Evolutionary conservation across 192 early-diverging fungal genomes (phyloP).

Genomic region (Coemansia sp.): DNA sequence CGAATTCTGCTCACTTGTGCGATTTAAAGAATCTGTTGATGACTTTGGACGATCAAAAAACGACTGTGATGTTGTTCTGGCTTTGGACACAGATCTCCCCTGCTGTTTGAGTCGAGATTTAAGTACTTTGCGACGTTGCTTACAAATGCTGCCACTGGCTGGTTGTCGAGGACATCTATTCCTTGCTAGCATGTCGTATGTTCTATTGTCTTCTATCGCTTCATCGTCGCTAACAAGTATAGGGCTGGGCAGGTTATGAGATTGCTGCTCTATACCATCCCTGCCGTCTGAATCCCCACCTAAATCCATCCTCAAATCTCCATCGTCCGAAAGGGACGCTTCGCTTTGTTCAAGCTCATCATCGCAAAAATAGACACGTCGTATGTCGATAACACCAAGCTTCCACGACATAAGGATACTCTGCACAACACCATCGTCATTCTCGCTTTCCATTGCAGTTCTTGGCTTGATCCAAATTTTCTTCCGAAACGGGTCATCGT

Average conservation of each 20-base stretch:
- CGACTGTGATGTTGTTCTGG: neutral
- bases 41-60: neutral
- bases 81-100: neutral
- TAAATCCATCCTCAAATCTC: neutral
- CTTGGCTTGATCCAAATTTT: slow-evolving; percentile 29
- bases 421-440: slow-evolving; percentile 30
- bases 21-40: neutral
- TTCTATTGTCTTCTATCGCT: slow-evolving; percentile 43
- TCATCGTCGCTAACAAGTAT: slow-evolving; percentile 51
- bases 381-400: slow-evolving; percentile 45
- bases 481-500: slow-evolving; percentile 38
- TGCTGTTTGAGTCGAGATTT: neutral
- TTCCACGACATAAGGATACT: slow-evolving; percentile 41
- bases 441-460: slow-evolving; percentile 2
- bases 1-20: neutral
- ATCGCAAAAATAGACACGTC: slow-evolving; percentile 45
- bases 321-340: neutral
- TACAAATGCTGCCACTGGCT: neutral
- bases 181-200: slow-evolving; percentile 4
- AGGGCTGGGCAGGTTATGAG: neutral
- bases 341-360: slow-evolving; percentile 25
- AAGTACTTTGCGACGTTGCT: neutral
- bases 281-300: neutral
- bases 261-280: neutral
- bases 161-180: neutral